Base-by-base conservation (phyloP, 164 flowering plant genomes). In the Magnolia sinica region DNA sequence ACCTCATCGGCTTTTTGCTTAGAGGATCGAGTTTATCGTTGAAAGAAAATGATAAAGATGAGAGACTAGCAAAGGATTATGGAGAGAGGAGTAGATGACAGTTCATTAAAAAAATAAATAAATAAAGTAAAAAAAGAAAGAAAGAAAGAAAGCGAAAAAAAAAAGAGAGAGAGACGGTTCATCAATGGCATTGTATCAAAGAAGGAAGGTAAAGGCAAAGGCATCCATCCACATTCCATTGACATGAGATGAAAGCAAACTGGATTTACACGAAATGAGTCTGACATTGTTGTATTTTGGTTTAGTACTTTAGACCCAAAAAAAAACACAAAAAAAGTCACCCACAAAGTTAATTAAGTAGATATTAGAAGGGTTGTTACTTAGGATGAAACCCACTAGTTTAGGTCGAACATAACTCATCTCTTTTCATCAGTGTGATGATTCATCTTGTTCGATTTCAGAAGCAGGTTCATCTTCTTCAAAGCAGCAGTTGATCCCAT, bases 391-490 rank as follows among this genome's bases (percentile, higher is more conserved):
- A 52, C 24, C 18, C 29, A 68, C n/a, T 27, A 71, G 27, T 2
- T 50, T 19, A 23, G 19, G 16, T 10, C 24, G 27, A 24, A 10
- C 4, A 29, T 11, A 37, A 19, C 1, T 22, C 24, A 27, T 50
- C 55, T 66, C 63, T 70, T 45, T 23, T 13, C 16, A 31, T 80
- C 82, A 83, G 78, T 83, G 84, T 77, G 80, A 81, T 61, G 87
- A 84, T 9, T 88, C 88, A 55, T 89, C 90, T 86, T 92, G 93
- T 67, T 92, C 97, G 31, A 92, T 83, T 71, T 92, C 97, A 0
- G 97, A 92, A 1, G 92, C 89, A 0, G 93, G 90, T 8, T 92
- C 97, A 50, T 92, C 97, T 20, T 88, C 93, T 58, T 91, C 93
- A 64, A 88, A 93, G 50, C 86, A 86, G 9, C 84, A 84, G 69